phyloP scores from a whole-genome alignment of 2,329 filamentous ascomycete genomes.

The Cordyceps fumosorosea region DNA sequence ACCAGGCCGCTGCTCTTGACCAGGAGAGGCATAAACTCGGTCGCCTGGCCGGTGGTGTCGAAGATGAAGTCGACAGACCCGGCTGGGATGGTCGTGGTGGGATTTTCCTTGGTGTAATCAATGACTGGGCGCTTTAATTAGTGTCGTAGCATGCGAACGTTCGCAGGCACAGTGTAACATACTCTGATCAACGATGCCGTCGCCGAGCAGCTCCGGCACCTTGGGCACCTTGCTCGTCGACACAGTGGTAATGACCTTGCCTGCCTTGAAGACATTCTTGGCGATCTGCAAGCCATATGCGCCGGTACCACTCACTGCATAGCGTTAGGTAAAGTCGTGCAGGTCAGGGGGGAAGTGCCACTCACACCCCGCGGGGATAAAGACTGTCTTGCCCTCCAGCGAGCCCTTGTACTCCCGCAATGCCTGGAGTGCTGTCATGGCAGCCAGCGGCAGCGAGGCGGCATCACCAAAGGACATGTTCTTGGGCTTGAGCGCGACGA shows the following conservation, averaged over 20 bases:
- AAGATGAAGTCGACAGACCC: slow-evolving; percentile 36
- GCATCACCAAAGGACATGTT: slow-evolving; percentile 35
- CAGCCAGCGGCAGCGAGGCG: slow-evolving; percentile 37
- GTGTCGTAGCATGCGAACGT: background rate
- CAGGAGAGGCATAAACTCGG: slow-evolving; percentile 30
- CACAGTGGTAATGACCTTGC: slow-evolving; percentile 38
- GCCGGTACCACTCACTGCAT: slow-evolving; percentile 21
- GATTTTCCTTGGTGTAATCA: slow-evolving; percentile 20
- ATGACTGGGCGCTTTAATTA: slow-evolving; percentile 17
- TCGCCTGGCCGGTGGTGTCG: slow-evolving; percentile 31
- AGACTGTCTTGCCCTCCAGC: slow-evolving; percentile 27
- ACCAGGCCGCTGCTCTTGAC: slow-evolving; percentile 27
- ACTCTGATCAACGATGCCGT: slow-evolving; percentile 31
- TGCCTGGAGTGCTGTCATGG: slow-evolving; percentile 34
- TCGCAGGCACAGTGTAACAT: background rate
- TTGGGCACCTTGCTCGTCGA: slow-evolving; percentile 34
- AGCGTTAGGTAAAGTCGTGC: background rate
- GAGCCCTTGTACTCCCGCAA: slow-evolving; percentile 31
- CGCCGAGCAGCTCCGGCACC: slow-evolving; percentile 30
- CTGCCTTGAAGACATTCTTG: slow-evolving; percentile 36
- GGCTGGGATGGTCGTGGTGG: slow-evolving; percentile 22
- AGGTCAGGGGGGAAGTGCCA: background rate
- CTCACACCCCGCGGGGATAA: slow-evolving; percentile 22
- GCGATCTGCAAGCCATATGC: slow-evolving; percentile 32
- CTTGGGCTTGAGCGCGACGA: slow-evolving; percentile 32